These are phyloP conservation scores for Cladosporium austrohemisphaericum DNA, from an alignment of 2,329 filamentous ascomycete species.

Conservation along the genomic window DNA sequence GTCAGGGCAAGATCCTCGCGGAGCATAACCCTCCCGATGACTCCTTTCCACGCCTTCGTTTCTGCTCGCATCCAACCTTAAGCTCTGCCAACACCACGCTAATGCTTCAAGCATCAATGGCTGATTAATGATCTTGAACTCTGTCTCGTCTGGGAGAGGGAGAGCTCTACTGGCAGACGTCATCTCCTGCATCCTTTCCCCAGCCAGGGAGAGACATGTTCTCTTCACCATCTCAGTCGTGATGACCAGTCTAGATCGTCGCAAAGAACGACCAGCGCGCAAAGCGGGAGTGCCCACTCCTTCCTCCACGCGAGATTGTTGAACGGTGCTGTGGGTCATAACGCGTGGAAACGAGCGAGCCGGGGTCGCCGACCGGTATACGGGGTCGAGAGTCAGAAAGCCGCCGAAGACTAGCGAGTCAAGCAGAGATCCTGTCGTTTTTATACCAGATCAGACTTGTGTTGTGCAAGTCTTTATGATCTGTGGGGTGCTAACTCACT, in stretches of 20 bases:
- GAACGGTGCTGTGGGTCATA: neutral
- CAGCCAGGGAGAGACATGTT: no score
- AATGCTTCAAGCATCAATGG: neutral
- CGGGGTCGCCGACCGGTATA: neutral
- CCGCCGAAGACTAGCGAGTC: neutral
- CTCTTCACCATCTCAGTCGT: no score
- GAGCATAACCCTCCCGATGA: no score
- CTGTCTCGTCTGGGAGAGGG: no score
- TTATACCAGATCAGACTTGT: neutral
- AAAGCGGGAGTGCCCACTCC: neutral
- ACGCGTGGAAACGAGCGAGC: neutral
- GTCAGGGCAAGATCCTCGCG: neutral
- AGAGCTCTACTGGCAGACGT: neutral
- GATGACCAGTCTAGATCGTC: neutral
- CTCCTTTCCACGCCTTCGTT: constrained; percentile 3
- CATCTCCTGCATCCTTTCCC: no score
- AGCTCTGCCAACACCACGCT: neutral
- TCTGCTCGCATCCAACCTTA: neutral
- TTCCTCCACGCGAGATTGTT: neutral
- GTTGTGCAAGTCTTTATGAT: neutral
- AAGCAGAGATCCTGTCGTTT: neutral
- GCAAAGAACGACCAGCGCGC: neutral
- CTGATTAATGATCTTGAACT: neutral
- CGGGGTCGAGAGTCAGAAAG: neutral
- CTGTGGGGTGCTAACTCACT: no score